Base-by-base conservation (phyloP, 1,139 yeast species). In the Kodamaea alishanica region DNA sequence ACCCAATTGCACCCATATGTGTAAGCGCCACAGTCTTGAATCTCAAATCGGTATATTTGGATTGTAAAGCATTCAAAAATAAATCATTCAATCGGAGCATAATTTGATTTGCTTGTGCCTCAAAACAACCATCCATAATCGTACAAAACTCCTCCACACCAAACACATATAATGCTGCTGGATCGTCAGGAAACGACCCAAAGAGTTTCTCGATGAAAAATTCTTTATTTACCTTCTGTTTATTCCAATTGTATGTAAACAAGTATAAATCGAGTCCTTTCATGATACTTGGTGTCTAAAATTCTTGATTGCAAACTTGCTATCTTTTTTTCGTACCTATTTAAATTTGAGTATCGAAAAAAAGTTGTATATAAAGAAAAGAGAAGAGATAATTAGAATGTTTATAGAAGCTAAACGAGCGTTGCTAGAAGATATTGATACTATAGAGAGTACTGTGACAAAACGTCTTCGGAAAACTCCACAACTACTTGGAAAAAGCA, bases 61-160 rank as follows among this genome's bases (percentile, higher is more conserved):
- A 43, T 7, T 60, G 53, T 33, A 84, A 53, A 0, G 73, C 65
- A 2, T 58, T 52, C n/a, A 73, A 51, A 2, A 81, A 52, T 1
- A 67, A 53, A 4, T 65, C 60, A 33, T 71, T 64, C 34, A 81
- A 50, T 1, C 63, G 55, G 6, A 68, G 57, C 34, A 83, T 52
- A 39, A 71, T 65, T 3, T 54, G 51, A 12, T 68, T 63, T 1
- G 78, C 69, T 1, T 47, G 35, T 1, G 58, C 57, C 2, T 62
- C 61, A 39, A 79, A 74, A 6, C 84, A 69, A 1, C 87, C 84
- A 37, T 84, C 84, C 52, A 83, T 56, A 1, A 84, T 68, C 1
- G 84, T 65, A 32, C 87, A 75, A 25, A 85, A 57, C 56, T 89
- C 97, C 57, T 89, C 89, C 38, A 88, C 73, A 1, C 87, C 94